Base-by-base conservation (phyloP, 768 basidiomycete species). In the Sarcomyxa edulis region DNA sequence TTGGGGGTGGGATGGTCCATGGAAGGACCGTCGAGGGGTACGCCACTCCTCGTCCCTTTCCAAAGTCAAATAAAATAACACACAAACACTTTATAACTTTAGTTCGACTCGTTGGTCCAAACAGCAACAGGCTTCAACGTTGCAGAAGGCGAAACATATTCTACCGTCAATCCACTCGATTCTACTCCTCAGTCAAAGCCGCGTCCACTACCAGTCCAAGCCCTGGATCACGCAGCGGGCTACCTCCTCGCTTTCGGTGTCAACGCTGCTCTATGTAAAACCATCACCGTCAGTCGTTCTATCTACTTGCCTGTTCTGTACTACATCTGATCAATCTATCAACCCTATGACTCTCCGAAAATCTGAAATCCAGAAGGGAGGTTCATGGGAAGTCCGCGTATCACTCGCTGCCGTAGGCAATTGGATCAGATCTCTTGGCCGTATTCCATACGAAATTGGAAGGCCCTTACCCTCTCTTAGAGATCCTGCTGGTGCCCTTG, bases 81-180 rank as follows among this genome's bases (percentile, higher is more conserved):
- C n/a, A 11, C 14, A 7, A 40, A 19, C 8, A 6, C 24, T 45
- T n/a, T 44, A 20, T 14, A 20, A 21, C 4, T 16, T 26, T 32
- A 79, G 77, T 81, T 81, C 40, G 78, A 83, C 48, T 81, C 78
- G 1, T 60, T 81, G 2, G 74, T 80, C 0, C 78, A 83, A 56
- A 78, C 74, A 1, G 75, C 75, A 2, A 70, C 68, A 1, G 80
- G 79, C 0, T 74, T 79, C 53, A 80, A 78, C 37, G 49, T 59
- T n/a, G 71, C 72, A 6, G 80, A 83, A 56, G 75, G 63, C 2
- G 56, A 66, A 35, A 73, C 73, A 2, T 74, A 65, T 43, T 16
- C 43, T 32, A 7, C 25, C 21, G 29, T 39, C 16, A 24, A 11
- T 8, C 30, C 42, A 32, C 37, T 32, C 18, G 22, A 27, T 8